These are phyloP conservation scores for Marasmius tenuissimus DNA, from an alignment of 1,284 basidiomycete species.

Conservation along the genomic window DNA sequence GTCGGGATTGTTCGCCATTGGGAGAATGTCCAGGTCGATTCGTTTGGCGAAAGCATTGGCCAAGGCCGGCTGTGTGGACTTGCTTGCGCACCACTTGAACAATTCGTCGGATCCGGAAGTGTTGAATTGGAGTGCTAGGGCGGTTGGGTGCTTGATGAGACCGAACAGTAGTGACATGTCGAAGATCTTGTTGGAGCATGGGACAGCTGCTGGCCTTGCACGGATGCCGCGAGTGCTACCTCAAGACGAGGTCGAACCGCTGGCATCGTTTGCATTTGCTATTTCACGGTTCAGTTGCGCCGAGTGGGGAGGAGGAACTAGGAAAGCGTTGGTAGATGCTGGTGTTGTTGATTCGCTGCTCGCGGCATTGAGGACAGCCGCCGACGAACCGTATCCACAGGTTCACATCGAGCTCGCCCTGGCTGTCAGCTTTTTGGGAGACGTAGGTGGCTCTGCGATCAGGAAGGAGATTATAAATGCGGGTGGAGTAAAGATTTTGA, in stretches of 20 bases:
- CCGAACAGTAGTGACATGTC: constrained; percentile 25
- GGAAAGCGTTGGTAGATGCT: constrained; percentile 23
- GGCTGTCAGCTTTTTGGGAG: constrained; percentile 20
- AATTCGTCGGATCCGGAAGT: constrained; percentile 19
- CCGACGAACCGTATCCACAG: constrained; percentile 18
- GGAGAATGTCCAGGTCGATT: constrained; percentile 22
- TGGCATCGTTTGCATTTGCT: constrained; percentile 25
- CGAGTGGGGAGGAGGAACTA: constrained; percentile 24
- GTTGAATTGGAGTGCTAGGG: constrained; percentile 20
- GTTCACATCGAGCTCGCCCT: constrained; percentile 23
- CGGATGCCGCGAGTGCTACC: constrained; percentile 22
- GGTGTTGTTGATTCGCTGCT: constrained; percentile 20
- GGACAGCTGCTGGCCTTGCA: constrained; percentile 22
- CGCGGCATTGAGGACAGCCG: constrained; percentile 19
- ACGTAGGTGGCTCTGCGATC: constrained; percentile 22
- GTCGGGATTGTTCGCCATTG: constrained; percentile 19
- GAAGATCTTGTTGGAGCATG: constrained; percentile 21
- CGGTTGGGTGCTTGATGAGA: constrained; percentile 24
- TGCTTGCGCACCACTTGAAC: constrained; percentile 18
- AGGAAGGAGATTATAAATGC: constrained; percentile 24
- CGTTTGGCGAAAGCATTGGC: constrained; percentile 21
- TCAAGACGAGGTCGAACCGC: constrained; percentile 21
- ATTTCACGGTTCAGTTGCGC: constrained; percentile 26
- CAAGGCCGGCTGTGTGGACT: constrained; percentile 18
- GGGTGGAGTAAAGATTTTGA: constrained; percentile 22